Evolutionary conservation across 1,284 basidiomycete species (phyloP).

Genomic region (Moesziomyces sp.): DNA sequence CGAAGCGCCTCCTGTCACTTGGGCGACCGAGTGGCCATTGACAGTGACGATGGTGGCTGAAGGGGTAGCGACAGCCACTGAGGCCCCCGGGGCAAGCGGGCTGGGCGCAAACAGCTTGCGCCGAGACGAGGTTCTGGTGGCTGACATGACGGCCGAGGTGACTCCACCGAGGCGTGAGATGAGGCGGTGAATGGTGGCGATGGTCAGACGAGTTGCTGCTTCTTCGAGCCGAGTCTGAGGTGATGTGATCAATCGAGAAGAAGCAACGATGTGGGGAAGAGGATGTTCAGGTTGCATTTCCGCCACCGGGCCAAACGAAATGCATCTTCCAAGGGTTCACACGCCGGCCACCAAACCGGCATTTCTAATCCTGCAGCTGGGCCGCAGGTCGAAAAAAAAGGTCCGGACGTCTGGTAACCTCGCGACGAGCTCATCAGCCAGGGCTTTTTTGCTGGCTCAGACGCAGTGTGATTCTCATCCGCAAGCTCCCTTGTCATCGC

Average conservation of each 20-base stretch:
- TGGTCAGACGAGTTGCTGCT: no score
- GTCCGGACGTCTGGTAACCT: no score
- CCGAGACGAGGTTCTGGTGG: slow-evolving; percentile 12
- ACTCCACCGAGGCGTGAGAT: neutral
- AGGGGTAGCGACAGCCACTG: neutral
- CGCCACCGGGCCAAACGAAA: no score
- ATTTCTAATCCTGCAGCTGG: no score
- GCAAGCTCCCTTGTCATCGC: no score
- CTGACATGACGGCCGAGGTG: slow-evolving; percentile 5
- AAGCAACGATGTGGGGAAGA: neutral
- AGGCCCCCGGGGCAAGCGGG: slow-evolving; percentile 3
- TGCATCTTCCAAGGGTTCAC: no score
- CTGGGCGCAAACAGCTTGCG: slow-evolving; percentile 44
- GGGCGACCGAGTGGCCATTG: neutral
- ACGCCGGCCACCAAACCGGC: no score
- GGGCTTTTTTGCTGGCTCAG: no score
- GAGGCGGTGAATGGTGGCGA: neutral
- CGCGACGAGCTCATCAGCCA: no score
- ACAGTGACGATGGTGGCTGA: neutral
- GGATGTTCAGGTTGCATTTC: neutral
- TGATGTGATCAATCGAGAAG: neutral
- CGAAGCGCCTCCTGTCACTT: neutral
- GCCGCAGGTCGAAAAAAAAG: no score
- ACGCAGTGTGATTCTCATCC: no score
- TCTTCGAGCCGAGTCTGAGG: neutral